Evolutionary conservation across 345 rosid species (phyloP).

Genomic region (Salix caprea): DNA sequence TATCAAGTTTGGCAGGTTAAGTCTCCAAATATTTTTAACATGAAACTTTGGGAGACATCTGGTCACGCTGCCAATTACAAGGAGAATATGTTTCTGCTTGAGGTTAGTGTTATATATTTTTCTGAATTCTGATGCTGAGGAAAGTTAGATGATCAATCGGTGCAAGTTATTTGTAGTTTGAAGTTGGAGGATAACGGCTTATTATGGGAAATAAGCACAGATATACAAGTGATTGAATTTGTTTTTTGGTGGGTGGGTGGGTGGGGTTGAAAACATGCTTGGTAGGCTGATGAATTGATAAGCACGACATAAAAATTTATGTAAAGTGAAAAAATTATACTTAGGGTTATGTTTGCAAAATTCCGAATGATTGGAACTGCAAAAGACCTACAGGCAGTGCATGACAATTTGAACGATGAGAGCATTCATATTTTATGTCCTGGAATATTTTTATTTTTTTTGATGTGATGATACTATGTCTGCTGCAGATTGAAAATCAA

Average conservation of each 20-base stretch:
- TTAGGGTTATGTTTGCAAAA: not conserved
- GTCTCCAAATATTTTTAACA: constrained; percentile 88
- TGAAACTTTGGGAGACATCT: constrained; percentile 95
- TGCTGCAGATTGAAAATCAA: constrained; percentile 75
- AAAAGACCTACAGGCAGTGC: not conserved
- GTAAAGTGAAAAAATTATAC: too few species aligned
- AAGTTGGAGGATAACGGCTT: not conserved
- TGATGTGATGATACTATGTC: constrained; percentile 10
- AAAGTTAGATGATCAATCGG: not conserved
- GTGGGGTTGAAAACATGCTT: not conserved
- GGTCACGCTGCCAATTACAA: constrained; percentile 95
- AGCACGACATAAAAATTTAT: too few species aligned
- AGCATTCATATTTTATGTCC: not conserved
- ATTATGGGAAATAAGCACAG: not conserved
- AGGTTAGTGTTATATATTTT: constrained; percentile 42
- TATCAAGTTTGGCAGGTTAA: constrained; percentile 57
- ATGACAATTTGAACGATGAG: not conserved
- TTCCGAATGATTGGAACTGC: not conserved
- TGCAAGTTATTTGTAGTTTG: not conserved
- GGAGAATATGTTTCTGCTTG: constrained; percentile 92
- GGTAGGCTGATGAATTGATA: not conserved
- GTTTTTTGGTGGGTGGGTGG: not conserved
- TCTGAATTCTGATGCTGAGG: not conserved
- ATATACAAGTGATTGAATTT: not conserved
- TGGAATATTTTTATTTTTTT: not conserved